Evolutionary conservation across 2,329 filamentous ascomycete species (phyloP).

Genomic region (Aureobasidium pullulans): DNA sequence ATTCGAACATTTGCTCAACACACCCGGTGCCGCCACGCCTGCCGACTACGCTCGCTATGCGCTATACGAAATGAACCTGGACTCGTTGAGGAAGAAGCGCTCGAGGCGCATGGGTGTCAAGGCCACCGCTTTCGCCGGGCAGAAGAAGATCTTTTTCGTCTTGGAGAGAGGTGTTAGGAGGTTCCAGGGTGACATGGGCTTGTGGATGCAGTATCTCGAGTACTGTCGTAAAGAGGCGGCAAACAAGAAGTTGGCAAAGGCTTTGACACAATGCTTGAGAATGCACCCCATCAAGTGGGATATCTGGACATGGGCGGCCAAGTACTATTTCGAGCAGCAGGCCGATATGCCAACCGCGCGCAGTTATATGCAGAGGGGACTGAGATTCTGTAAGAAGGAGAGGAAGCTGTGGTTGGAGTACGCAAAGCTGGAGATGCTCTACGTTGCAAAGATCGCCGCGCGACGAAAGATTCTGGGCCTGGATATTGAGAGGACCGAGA

Average conservation of each 20-base stretch:
- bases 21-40: conserved; percentile 62
- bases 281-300: conserved; percentile 78
- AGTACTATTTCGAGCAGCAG: conserved; percentile 66
- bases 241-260: conserved; percentile 52
- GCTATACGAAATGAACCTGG: conserved; percentile 59
- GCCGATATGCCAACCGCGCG: conserved; percentile 83
- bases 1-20: conserved; percentile 85
- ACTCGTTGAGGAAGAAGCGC: conserved; percentile 72
- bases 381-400: conserved; percentile 77
- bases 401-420: conserved; percentile 81
- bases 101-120: conserved; percentile 74
- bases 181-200: conserved; percentile 68
- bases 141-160: conserved; percentile 79
- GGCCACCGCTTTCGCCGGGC: conserved; percentile 57
- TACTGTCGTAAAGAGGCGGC: conserved; percentile 64
- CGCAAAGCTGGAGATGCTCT: conserved; percentile 84
- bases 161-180: conserved; percentile 79
- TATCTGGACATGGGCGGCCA: conserved; percentile 79
- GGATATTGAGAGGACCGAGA: conserved; percentile 39
- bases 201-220: conserved; percentile 88
- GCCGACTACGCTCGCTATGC: conserved; percentile 80
- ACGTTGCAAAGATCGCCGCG: conserved; percentile 72
- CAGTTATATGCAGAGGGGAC: conserved; percentile 79
- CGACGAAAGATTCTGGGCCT: conserved; percentile 62
- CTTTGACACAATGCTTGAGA: conserved; percentile 63